Conservation (phyloP, 2,329 filamentous ascomycete genomes). For the Periglandula ipomoeae region DNA sequence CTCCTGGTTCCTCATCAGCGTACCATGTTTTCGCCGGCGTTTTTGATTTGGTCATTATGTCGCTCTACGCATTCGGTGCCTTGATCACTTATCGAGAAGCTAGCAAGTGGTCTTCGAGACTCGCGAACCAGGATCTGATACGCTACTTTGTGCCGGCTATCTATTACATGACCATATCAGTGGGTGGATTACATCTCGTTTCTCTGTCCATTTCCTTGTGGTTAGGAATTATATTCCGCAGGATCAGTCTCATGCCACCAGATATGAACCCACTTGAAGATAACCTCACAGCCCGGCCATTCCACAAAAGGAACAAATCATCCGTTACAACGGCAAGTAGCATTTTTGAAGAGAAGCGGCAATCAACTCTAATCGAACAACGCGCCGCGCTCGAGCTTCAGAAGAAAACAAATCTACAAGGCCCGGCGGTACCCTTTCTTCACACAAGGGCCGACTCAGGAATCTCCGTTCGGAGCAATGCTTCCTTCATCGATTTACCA, state of each 20-base stretch:
- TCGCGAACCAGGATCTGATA: constrained; percentile 46
- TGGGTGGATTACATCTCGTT: constrained; percentile 59
- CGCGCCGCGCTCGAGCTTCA: constrained; percentile 34
- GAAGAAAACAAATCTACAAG: constrained; percentile 35
- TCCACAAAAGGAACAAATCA: constrained; percentile 66
- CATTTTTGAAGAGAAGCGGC: constrained; percentile 47
- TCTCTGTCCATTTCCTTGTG: constrained; percentile 65
- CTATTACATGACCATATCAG: constrained; percentile 57
- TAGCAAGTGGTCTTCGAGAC: constrained; percentile 56
- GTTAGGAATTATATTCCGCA: constrained; percentile 68
- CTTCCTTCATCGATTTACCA: constrained; percentile 46
- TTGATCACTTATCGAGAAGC: constrained; percentile 36
- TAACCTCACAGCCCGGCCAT: constrained; percentile 62
- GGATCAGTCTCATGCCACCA: constrained; percentile 73
- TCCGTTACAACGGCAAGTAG: constrained; percentile 40
- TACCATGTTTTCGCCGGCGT: constrained; percentile 80
- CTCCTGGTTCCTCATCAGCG: constrained; percentile 72
- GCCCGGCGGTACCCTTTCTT: constrained; percentile 63
- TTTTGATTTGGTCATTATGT: constrained; percentile 52
- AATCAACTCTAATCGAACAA: constrained; percentile 32
- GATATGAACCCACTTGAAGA: constrained; percentile 94
- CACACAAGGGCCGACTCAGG: constrained; percentile 62
- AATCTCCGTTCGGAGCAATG: constrained; percentile 42
- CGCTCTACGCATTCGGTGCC: constrained; percentile 48
- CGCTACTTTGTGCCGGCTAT: constrained; percentile 55